Evolutionary conservation across 106 monocot species (phyloP).

Genomic region (Gastrodia elata): DNA sequence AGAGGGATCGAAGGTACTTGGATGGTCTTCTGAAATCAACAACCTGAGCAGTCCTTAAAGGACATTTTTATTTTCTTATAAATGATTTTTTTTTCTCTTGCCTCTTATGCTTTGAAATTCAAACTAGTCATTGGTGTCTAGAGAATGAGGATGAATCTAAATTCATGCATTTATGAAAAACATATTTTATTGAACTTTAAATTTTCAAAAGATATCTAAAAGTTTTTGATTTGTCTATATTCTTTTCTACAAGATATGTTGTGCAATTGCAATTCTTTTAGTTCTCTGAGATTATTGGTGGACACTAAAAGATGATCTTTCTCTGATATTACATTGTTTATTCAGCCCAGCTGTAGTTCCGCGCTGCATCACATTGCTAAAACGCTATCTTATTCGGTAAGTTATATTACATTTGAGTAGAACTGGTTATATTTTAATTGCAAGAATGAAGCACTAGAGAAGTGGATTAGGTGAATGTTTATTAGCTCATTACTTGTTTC

Average conservation of each 20-base stretch:
- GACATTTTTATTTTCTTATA: background rate
- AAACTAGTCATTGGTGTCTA: background rate
- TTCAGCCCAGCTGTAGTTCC: conserved; percentile 93
- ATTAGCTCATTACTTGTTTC: conserved; percentile 2
- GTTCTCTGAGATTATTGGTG: background rate
- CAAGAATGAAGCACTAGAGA: background rate
- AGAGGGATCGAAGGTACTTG: conserved; percentile 85
- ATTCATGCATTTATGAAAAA: conserved; percentile 1
- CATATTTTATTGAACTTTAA: background rate
- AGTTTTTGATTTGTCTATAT: background rate
- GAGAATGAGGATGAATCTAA: background rate
- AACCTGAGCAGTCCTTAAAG: background rate
- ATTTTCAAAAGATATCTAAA: background rate
- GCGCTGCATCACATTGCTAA: conserved; percentile 72
- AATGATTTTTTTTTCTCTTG: background rate
- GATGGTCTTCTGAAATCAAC: conserved; percentile 1
- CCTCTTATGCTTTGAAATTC: background rate
- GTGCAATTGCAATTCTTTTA: background rate
- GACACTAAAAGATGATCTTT: background rate
- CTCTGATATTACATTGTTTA: conserved; percentile 19
- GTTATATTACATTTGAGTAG: conserved; percentile 12
- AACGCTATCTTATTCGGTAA: conserved; percentile 85
- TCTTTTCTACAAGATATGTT: background rate
- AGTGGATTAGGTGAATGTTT: background rate
- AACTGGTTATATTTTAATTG: conserved; percentile 1